Evolutionary conservation across 2,329 filamentous ascomycete genomes (phyloP), one percentile per base, ranked within the genome.

Genomic region (Phyllosticta paracitricarpa): DNA sequence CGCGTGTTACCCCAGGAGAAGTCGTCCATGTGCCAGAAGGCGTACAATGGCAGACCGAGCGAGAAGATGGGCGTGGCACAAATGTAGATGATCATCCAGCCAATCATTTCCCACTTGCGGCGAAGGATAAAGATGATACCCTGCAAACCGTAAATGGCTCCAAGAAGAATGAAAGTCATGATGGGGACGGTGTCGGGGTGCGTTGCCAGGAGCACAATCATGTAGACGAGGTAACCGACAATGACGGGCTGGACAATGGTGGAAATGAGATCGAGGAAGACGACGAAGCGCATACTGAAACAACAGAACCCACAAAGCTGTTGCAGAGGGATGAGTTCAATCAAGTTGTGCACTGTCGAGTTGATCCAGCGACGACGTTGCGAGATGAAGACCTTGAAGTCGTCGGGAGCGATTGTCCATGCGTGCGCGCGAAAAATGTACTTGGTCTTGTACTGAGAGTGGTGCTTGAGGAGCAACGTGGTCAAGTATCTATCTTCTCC

Each of bases 11-110:
- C 94, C 94, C 94, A 99, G 69, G 89, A 89, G 84, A 99, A 99
- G 77, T 99, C 94, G 75, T 99, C 94, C 94, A 97, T 97, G 78
- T 97, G 84, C 94, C 94, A 99, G 83, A 99, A 99, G 57, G 93
- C 83, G 75, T 97, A 97, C 28, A 99, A 78, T 0, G 94, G 94
- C 54, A 99, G 82, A 62, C 84, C 91, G 65, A 96, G 91, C 53
- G 89, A 87, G 81, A 96, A 99, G 65, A 99, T 84, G 0, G 93
- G 93, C 64, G 96, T 89, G 60, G 94, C 93, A 30, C 94, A 65
- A 63, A 99, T 84, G 75, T 99, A 99, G 65, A 99, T 85, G 67
- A 99, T 81, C 91, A 99, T 97, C 94, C 94, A 99, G 40, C 93
- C 94, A 67, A 99, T 88, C 93, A 97, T 97, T 74, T 99, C 93